Percentiles rank a stretch among this genome's conserved stretches.
These are phyloP conservation scores for Guillardia theta DNA, from an alignment of 78 protist genomes.

Conservation along the genomic window DNA sequence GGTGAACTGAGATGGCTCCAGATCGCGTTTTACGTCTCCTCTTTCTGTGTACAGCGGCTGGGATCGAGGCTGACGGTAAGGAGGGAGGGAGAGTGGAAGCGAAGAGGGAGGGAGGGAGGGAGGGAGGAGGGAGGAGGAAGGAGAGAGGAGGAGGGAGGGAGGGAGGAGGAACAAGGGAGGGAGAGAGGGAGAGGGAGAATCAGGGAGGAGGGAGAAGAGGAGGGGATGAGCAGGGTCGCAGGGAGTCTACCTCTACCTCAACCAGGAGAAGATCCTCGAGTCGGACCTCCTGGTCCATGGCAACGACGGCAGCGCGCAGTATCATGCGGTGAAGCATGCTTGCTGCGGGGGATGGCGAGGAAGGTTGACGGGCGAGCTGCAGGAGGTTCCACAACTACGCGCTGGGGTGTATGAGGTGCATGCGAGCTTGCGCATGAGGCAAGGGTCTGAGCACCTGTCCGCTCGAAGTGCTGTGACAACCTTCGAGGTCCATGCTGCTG, in stretches of 20 bases:
- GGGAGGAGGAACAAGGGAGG: too few species aligned
- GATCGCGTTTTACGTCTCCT: background rate
- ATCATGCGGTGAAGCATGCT: background rate
- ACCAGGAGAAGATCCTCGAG: background rate
- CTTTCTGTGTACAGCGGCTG: background rate
- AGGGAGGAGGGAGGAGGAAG: too few species aligned
- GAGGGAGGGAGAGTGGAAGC: background rate
- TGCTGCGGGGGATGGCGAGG: too few species aligned
- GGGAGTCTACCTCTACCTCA: background rate
- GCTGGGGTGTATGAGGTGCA: too few species aligned
- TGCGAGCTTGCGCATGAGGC: too few species aligned
- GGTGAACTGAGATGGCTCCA: background rate
- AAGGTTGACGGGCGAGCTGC: too few species aligned
- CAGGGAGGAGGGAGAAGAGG: background rate
- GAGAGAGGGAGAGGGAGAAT: background rate
- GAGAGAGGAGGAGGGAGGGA: too few species aligned
- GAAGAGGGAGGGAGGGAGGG: too few species aligned
- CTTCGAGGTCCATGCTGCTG: too few species aligned
- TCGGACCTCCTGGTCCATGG: background rate
- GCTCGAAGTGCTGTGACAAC: too few species aligned
- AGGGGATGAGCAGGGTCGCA: background rate
- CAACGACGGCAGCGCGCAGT: conserved; percentile 7
- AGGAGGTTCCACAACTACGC: too few species aligned
- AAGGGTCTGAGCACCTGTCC: too few species aligned
- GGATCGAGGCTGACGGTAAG: background rate